A percentile compares a stretch with the other conserved stretches of the same genome.
phyloP scores from a whole-genome alignment of 2,329 filamentous ascomycete species.

The Colletotrichum somersetense region DNA sequence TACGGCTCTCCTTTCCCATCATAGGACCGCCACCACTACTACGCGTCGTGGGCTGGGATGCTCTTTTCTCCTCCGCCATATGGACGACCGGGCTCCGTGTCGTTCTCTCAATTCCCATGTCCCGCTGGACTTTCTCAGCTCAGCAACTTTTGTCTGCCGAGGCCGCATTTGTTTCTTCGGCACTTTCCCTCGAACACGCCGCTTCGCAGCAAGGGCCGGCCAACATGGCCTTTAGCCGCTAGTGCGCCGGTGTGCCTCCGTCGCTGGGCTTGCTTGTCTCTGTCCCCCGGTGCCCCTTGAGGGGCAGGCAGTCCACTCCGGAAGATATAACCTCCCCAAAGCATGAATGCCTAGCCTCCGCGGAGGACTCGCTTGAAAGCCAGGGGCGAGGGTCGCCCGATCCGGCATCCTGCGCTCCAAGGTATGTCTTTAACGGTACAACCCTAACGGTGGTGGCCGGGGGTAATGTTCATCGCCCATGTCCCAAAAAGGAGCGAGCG shows the following conservation, averaged over 20 bases:
- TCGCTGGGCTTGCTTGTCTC: slow-evolving; percentile 19
- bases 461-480: neutral
- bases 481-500: slow-evolving; percentile 5
- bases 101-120: slow-evolving; percentile 30
- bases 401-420: slow-evolving; percentile 4
- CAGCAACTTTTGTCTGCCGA: slow-evolving; percentile 1
- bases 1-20: slow-evolving; percentile 30
- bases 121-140: slow-evolving; percentile 17
- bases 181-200: slow-evolving; percentile 24
- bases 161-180: slow-evolving; percentile 33
- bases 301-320: neutral
- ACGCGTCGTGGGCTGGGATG: slow-evolving; percentile 9
- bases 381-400: slow-evolving; percentile 19
- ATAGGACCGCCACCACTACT: slow-evolving; percentile 20
- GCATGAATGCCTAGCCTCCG: neutral
- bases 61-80: slow-evolving; percentile 17
- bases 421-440: slow-evolving; percentile 31
- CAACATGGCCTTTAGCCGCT: neutral
- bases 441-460: slow-evolving; percentile 37
- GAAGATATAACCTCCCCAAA: too few relatives aligned
- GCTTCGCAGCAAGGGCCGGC: slow-evolving; percentile 11
- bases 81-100: slow-evolving; percentile 2
- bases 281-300: slow-evolving; percentile 16
- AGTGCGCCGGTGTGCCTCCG: slow-evolving; percentile 28
- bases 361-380: neutral